Percentiles rank a stretch among this genome's conserved stretches.
Conservation (phyloP, 2,329 filamentous ascomycete species). For the Aspergillus sp. region DNA sequence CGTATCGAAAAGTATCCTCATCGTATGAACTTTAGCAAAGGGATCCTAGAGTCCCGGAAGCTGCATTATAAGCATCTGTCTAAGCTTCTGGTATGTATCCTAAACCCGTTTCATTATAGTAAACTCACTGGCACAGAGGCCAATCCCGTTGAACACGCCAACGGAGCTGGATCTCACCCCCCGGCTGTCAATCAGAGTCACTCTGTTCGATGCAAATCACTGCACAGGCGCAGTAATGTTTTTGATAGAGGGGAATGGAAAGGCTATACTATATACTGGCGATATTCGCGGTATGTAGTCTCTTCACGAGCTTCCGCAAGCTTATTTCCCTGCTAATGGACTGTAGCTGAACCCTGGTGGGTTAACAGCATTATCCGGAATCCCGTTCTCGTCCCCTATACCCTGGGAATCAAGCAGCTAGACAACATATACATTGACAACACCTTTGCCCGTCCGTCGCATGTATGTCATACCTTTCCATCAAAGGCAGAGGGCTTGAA, state of each 20-base stretch:
- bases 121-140: constrained; percentile 55
- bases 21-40: constrained; percentile 77
- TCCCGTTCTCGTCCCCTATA: constrained; percentile 74
- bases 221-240: constrained; percentile 93
- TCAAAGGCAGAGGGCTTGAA: constrained; percentile 72
- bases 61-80: constrained; percentile 76
- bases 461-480: constrained; percentile 55
- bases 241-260: constrained; percentile 72
- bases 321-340: constrained; percentile 10
- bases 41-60: constrained; percentile 72
- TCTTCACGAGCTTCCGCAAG: background rate
- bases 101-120: background rate
- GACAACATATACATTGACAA: constrained; percentile 90
- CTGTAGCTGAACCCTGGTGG: constrained; percentile 74
- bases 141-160: constrained; percentile 79
- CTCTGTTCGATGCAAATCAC: constrained; percentile 87
- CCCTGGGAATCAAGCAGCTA: constrained; percentile 63
- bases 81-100: constrained; percentile 61
- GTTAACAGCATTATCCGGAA: constrained; percentile 71
- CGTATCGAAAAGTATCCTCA: constrained; percentile 76
- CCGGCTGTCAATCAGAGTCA: constrained; percentile 71
- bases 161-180: constrained; percentile 73
- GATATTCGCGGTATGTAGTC: constrained; percentile 66
- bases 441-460: constrained; percentile 64
- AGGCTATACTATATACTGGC: constrained; percentile 81